Evolutionary conservation across 164 flowering plant genomes (phyloP).

Genomic region (Chloranthus sessilifolius): DNA sequence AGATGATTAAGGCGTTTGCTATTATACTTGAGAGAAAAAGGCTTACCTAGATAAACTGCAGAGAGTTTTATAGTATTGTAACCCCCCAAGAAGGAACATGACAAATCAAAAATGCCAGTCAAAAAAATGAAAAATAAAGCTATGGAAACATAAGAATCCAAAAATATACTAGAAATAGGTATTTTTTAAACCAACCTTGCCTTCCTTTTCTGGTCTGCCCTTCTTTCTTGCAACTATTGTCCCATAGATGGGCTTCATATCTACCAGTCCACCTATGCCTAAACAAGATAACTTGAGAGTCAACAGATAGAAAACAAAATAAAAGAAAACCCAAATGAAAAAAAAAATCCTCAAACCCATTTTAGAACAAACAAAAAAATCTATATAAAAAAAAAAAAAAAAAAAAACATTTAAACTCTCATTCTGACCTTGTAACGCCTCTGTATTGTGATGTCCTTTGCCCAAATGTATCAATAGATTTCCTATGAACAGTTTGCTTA

Average conservation of each 20-base stretch:
- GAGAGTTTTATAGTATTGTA: slow-evolving; percentile 23
- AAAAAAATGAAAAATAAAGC: slow-evolving; percentile 14
- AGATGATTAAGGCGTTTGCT: too few species aligned
- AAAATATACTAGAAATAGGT: too few species aligned
- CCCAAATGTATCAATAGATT: slow-evolving; percentile 82
- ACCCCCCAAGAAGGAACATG: slow-evolving; percentile 24
- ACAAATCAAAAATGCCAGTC: slow-evolving; percentile 22
- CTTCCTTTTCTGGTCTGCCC: slow-evolving; percentile 89
- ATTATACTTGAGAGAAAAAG: too few species aligned
- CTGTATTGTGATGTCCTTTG: slow-evolving; percentile 86
- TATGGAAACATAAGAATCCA: too few species aligned
- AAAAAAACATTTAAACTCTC: slow-evolving; percentile 16
- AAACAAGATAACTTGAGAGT: too few species aligned
- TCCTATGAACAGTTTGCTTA: slow-evolving; percentile 68
- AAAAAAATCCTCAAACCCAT: too few species aligned
- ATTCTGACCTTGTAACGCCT: slow-evolving; percentile 69
- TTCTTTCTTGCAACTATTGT: slow-evolving; percentile 82
- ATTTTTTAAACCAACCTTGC: slow-evolving; percentile 73
- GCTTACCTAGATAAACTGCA: slow-evolving; percentile 68
- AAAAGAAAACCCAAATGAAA: too few species aligned
- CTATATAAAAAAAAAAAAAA: not conserved
- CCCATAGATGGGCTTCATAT: slow-evolving; percentile 90
- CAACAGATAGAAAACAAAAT: too few species aligned
- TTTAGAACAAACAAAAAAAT: not conserved
- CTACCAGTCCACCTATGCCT: too few species aligned